These are phyloP conservation scores for Rauvolfia tetraphylla DNA, from an alignment of 257 asterid species.

Conservation along the genomic window DNA sequence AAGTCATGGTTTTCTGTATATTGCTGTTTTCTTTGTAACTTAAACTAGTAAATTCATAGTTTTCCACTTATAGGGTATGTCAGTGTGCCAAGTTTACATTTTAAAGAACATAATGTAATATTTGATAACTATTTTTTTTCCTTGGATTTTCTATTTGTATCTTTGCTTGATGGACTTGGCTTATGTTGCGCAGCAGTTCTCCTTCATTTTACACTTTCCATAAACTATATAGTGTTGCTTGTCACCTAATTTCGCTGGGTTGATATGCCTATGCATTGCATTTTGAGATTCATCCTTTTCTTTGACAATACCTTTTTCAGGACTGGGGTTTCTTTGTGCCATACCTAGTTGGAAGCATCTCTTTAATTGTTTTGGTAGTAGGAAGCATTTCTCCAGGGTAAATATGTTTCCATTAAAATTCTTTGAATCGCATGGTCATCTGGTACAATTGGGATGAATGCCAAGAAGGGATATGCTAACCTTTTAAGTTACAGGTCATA, in stretches of 20 bases:
- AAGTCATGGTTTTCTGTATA: background rate
- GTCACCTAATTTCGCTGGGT: background rate
- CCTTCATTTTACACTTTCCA: background rate
- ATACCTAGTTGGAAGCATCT: constrained; percentile 90
- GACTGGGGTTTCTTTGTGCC: constrained; percentile 99
- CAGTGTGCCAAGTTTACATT: background rate
- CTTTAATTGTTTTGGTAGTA: constrained; percentile 77
- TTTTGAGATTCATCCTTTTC: background rate
- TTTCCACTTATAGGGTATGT: background rate
- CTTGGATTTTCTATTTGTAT: background rate
- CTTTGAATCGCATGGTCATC: background rate
- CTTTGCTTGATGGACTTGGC: background rate
- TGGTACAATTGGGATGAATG: background rate
- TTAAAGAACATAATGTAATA: background rate
- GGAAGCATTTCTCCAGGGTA: constrained; percentile 96
- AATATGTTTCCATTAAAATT: constrained; percentile 22
- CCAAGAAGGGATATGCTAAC: background rate
- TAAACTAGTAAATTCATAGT: too few relatives aligned
- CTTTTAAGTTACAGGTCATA: too few relatives aligned
- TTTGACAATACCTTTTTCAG: constrained; percentile 30
- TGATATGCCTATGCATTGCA: background rate
- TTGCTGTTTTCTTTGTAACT: background rate
- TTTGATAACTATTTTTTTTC: background rate
- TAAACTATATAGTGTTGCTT: background rate
- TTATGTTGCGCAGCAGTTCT: background rate